Base-by-base conservation (phyloP, 2,329 filamentous ascomycete genomes). In the Nemania sp. region DNA sequence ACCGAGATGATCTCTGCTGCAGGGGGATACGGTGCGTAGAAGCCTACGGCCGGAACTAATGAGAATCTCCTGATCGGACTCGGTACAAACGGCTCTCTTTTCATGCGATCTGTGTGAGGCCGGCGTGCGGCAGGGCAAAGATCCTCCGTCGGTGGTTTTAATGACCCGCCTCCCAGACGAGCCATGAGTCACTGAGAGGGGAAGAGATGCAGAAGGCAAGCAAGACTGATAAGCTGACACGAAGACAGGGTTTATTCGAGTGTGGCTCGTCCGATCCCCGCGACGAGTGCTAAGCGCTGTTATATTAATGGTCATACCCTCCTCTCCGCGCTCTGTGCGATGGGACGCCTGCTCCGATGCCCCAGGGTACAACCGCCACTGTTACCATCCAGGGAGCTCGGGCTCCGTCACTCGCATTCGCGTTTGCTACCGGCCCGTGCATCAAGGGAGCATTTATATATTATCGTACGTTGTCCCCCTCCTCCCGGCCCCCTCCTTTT, bases 331-430 rank as follows among this genome's bases (percentile, higher is more conserved):
- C 47, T 51, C 21, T 57, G 40, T 39, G 54, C 47, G 9, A 46
- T 57, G 7, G 47, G 51, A n/a, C n/a, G n/a, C n/a, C n/a, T 21
- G 45, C 11, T 50, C 47, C 37, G n/a, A 57, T 45, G 50, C 37
- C 15, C 47, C 40, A n/a, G 39, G 17, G 20, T 51, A 18, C 20
- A 29, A 51, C 17, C 39, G 25, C 25, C 25, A 29, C 25, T 29
- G 39, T 35, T 39, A 57, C 20, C 37, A 17, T 46, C 39, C 15
- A 10, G 21, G n/a, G 7, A 43, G 43, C 17, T 48, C 13, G 37
- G 17, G 48, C 49, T 17, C 42, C 3, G 13, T 11, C 25, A 11
- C 49, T 21, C 13, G 43, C 9, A 5, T 43, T 17, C 52, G 55
- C 17, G 13, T n/a, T 21, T 58, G 55, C 29, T 34, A 40, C 5